Evolutionary conservation across 495 filamentous ascomycete species (phyloP).

Genomic region (Geoglossum glabrum): DNA sequence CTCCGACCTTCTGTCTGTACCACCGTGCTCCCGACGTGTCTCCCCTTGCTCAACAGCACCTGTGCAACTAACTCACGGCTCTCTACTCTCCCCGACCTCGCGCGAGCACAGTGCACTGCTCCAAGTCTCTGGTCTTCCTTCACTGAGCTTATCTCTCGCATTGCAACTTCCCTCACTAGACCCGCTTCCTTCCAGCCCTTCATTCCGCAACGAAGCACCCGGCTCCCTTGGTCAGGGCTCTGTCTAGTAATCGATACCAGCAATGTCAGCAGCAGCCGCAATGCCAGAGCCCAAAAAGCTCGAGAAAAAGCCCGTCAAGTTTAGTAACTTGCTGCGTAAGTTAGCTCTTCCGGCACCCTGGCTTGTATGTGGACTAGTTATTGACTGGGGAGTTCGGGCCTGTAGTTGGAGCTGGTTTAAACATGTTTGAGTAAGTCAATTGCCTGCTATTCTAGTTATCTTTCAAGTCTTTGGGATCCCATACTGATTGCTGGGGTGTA

Average conservation of each 20-base stretch:
- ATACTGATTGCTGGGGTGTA: slow-evolving; percentile 11
- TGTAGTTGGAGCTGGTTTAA: slow-evolving; percentile 76
- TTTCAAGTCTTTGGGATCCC: not conserved
- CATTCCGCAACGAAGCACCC: slow-evolving; percentile 58
- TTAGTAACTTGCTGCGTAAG: slow-evolving; percentile 83
- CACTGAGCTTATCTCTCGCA: not conserved
- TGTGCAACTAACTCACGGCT: not conserved
- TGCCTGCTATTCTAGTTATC: not conserved
- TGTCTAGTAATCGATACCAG: slow-evolving; percentile 8
- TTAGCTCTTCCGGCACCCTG: slow-evolving; percentile 5
- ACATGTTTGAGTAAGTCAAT: slow-evolving; percentile 74
- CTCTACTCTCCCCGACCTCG: not conserved
- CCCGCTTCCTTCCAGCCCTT: not conserved
- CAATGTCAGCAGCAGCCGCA: slow-evolving; percentile 11
- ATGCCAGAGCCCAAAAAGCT: slow-evolving; percentile 37
- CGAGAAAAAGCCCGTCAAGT: slow-evolving; percentile 99
- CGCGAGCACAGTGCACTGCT: not conserved
- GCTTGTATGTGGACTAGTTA: not conserved
- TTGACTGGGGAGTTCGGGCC: slow-evolving; percentile 4
- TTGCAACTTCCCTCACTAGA: not conserved
- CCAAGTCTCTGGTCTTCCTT: not conserved
- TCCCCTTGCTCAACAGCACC: not conserved
- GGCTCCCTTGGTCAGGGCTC: slow-evolving; percentile 84
- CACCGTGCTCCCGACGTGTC: too few relatives aligned
- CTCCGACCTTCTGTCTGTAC: not conserved